phyloP scores from a whole-genome alignment of 2,329 filamentous ascomycete species.

The Aspergillus costaricaensis region DNA sequence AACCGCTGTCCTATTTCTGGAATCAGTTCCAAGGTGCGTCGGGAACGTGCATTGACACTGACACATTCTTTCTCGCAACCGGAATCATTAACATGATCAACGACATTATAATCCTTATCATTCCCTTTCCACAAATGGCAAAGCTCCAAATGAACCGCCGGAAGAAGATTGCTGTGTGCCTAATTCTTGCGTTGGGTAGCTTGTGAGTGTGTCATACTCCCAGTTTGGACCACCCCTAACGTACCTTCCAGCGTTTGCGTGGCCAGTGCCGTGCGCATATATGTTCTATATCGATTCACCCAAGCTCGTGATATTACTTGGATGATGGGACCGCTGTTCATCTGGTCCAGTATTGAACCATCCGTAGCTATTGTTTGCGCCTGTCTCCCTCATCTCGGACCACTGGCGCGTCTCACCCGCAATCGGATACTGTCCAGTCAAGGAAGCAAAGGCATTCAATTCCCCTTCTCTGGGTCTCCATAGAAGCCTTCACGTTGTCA shows the following conservation, averaged over 20 bases:
- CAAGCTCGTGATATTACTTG: conserved; percentile 6
- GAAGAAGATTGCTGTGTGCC: conserved; percentile 18
- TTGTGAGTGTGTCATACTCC: conserved; percentile 9
- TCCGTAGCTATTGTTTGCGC: conserved; percentile 13
- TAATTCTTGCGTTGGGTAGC: conserved; percentile 20
- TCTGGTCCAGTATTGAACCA: conserved; percentile 17
- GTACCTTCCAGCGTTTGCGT: conserved; percentile 2
- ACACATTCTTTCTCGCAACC: conserved; percentile 14
- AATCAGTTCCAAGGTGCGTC: conserved; percentile 14
- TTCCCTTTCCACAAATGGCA: conserved; percentile 9
- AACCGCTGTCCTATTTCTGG: conserved; percentile 20
- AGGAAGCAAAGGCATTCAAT: neutral
- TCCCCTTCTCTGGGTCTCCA: neutral
- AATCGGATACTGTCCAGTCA: neutral
- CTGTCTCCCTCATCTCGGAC: conserved; percentile 13
- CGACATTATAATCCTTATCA: conserved; percentile 1
- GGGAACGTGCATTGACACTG: conserved; percentile 11
- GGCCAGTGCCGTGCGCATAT: conserved; percentile 11
- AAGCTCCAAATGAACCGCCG: conserved; percentile 16
- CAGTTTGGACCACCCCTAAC: neutral
- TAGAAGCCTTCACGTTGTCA: neutral
- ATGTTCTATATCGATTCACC: conserved; percentile 5
- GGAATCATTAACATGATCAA: conserved; percentile 16
- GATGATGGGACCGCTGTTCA: conserved; percentile 15
- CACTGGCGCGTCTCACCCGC: conserved; percentile 12